phyloP scores from a whole-genome alignment of 176 grass and related monocot genomes.

The Guadua angustifolia region DNA sequence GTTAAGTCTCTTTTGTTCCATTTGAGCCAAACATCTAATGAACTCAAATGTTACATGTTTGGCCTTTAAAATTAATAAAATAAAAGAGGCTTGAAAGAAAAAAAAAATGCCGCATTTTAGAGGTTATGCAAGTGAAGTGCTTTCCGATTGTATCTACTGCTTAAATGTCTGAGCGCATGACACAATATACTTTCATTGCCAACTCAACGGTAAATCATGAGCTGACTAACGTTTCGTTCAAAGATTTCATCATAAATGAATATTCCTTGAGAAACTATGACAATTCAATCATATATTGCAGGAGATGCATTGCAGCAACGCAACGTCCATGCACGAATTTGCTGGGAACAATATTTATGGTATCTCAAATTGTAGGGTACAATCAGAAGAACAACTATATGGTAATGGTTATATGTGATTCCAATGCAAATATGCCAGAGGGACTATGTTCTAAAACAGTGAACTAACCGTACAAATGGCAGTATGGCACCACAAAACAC shows the following conservation, averaged over 20 bases:
- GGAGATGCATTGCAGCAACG: neutral
- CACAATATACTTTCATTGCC: neutral
- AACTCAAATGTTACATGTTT: neutral
- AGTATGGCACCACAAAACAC: neutral
- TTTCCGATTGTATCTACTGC: neutral
- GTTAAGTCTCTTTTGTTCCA: neutral
- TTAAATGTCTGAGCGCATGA: neutral
- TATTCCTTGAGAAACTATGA: neutral
- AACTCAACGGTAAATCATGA: neutral
- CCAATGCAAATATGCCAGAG: neutral
- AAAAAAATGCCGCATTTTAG: neutral
- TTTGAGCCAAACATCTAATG: neutral
- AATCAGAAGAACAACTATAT: neutral
- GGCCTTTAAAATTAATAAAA: neutral
- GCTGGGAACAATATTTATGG: neutral
- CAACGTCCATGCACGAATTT: neutral
- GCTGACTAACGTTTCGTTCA: neutral
- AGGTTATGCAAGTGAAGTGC: neutral
- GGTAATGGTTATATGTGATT: neutral
- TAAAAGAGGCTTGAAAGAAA: neutral
- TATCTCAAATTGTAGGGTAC: neutral
- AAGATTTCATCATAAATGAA: neutral
- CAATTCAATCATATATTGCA: neutral
- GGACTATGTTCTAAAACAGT: neutral
- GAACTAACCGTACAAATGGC: neutral